phyloP scores from a whole-genome alignment of 176 grass and related monocot species.

The Oryza meyeriana region DNA sequence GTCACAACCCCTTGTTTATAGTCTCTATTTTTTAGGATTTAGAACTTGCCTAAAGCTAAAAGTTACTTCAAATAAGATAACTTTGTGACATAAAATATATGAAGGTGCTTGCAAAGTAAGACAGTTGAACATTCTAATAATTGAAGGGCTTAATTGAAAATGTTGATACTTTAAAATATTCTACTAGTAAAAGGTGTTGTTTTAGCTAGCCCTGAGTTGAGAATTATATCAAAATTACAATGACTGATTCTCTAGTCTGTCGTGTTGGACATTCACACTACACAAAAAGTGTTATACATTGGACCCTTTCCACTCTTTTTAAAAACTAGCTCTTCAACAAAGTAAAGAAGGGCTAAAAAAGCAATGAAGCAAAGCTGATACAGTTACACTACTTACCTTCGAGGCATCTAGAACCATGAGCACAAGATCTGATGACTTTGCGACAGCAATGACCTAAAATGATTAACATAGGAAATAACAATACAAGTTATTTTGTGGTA shows the following conservation, averaged over 20 bases:
- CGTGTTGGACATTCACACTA: not conserved
- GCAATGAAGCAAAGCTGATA: conserved; percentile 24
- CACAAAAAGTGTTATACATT: not conserved
- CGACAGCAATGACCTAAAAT: conserved; percentile 91
- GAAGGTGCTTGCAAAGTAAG: not conserved
- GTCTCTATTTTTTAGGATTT: not conserved
- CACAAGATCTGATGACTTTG: conserved; percentile 99
- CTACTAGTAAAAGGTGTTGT: not conserved
- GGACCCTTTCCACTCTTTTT: not conserved
- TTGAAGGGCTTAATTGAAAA: not conserved
- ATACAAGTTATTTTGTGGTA: not conserved
- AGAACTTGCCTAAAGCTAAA: not conserved
- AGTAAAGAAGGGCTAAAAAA: conserved; percentile 16
- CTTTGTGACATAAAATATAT: not conserved
- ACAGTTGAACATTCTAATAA: not conserved
- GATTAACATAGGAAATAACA: not conserved
- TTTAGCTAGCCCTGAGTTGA: not conserved
- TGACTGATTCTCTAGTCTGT: not conserved
- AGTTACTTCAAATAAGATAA: not conserved
- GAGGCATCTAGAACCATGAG: conserved; percentile 98
- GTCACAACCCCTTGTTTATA: not conserved
- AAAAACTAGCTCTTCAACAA: not conserved
- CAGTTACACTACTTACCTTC: conserved; percentile 58
- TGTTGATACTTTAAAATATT: conserved; percentile 9
- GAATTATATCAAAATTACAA: not conserved